Evolutionary conservation across 768 basidiomycete genomes (phyloP).

Genomic region (Antrodiella citrinella): DNA sequence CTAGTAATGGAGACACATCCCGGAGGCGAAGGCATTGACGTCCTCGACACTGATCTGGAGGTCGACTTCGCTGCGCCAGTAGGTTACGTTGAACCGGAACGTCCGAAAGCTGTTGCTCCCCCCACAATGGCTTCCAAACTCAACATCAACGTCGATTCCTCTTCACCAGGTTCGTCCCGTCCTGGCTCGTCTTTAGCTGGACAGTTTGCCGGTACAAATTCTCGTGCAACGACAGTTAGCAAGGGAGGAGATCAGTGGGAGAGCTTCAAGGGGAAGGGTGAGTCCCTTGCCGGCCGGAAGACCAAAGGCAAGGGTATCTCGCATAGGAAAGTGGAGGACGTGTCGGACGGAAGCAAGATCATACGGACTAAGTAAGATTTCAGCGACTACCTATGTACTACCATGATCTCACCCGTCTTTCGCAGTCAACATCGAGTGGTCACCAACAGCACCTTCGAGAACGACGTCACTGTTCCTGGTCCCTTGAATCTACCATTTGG

Average conservation of each 20-base stretch:
- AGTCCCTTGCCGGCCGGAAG: constrained; percentile 82
- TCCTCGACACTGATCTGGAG: constrained; percentile 94
- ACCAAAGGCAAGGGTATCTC: constrained; percentile 94
- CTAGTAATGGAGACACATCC: constrained; percentile 92
- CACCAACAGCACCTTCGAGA: constrained; percentile 70
- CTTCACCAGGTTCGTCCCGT: constrained; percentile 79
- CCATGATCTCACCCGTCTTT: constrained; percentile 11
- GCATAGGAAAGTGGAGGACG: constrained; percentile 73
- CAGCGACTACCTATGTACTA: constrained; percentile 24
- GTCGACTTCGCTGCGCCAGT: constrained; percentile 94
- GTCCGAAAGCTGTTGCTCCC: constrained; percentile 71
- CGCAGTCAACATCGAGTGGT: constrained; percentile 75
- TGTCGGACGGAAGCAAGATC: constrained; percentile 79
- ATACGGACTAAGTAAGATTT: constrained; percentile 84
- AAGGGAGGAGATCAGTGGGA: constrained; percentile 85
- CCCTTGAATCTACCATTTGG: constrained; percentile 88
- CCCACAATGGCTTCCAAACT: constrained; percentile 95
- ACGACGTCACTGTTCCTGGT: constrained; percentile 76
- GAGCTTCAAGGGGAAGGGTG: constrained; percentile 92
- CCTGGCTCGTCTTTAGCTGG: constrained; percentile 70
- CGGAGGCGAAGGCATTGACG: constrained; percentile 78
- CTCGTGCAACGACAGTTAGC: constrained; percentile 46
- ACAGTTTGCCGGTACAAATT: constrained; percentile 47
- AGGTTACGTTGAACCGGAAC: constrained; percentile 91
- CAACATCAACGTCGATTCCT: constrained; percentile 84